These are phyloP conservation scores for Polyplosphaeria fusca DNA, from an alignment of 495 filamentous ascomycete genomes.

Conservation along the genomic window DNA sequence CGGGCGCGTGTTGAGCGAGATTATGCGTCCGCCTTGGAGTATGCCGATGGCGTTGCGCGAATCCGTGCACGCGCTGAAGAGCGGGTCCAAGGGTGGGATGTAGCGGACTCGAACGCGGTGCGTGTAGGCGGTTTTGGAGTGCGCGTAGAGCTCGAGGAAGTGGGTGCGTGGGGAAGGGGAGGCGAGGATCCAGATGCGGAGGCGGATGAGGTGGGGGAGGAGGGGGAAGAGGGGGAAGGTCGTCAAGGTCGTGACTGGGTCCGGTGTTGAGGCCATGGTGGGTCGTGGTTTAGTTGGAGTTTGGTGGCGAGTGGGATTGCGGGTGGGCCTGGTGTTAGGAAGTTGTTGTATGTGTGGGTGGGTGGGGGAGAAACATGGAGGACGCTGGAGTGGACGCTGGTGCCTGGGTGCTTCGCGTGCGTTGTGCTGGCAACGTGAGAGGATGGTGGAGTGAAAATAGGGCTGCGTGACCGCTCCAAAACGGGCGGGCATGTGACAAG, in stretches of 20 bases:
- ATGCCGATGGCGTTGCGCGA: not conserved
- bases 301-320: no score
- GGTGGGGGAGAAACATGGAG: no score
- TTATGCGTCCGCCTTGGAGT: not conserved
- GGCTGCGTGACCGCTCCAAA: no score
- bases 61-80: not conserved
- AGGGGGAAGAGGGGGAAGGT: not conserved
- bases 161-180: constrained; percentile 1
- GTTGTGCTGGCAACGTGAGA: no score
- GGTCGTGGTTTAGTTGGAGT: no score
- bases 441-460: no score
- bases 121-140: not conserved
- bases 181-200: not conserved
- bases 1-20: not conserved
- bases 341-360: not conserved
- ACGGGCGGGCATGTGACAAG: no score
- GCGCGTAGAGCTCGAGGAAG: constrained; percentile 2
- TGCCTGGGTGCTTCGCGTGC: no score
- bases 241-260: not conserved
- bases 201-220: not conserved
- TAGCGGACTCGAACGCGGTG: not conserved
- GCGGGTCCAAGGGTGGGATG: not conserved
- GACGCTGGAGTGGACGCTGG: not conserved
- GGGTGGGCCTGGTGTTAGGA: no score
- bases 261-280: no score